Evolutionary conservation across 1,284 basidiomycete species (phyloP).

Genomic region (Ustilago bromivora): DNA sequence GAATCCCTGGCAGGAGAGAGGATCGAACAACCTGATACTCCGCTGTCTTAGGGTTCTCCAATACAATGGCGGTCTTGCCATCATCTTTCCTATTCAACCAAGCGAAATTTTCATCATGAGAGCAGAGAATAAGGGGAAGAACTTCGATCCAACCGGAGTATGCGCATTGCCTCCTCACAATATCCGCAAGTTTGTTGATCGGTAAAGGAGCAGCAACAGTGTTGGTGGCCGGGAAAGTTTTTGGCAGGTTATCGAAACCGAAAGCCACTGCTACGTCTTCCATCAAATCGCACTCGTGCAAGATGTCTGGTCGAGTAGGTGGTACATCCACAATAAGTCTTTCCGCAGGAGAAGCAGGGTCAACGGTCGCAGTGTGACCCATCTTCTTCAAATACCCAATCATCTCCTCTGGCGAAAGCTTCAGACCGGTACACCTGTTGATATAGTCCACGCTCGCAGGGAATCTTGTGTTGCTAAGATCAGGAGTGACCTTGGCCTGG

Average conservation of each 20-base stretch:
- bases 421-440: conserved; percentile 92
- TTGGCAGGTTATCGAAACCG: conserved; percentile 95
- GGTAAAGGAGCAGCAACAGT: conserved; percentile 93
- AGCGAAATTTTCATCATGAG: conserved; percentile 96
- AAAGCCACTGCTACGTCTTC: conserved; percentile 98
- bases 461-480: conserved; percentile 80
- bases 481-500: conserved; percentile 80
- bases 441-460: conserved; percentile 88
- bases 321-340: conserved; percentile 84
- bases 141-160: conserved; percentile 96
- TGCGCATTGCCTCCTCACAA: conserved; percentile 90
- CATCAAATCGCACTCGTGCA: conserved; percentile 98
- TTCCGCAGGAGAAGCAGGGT: conserved; percentile 71
- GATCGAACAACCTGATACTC: conserved; percentile 99
- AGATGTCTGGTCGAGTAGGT: conserved; percentile 91
- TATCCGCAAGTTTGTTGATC: conserved; percentile 89
- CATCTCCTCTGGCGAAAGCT: conserved; percentile 76
- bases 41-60: conserved; percentile 95
- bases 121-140: conserved; percentile 94
- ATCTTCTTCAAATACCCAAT: conserved; percentile 80
- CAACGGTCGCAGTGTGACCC: conserved; percentile 70
- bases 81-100: conserved; percentile 89
- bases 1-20: conserved; percentile 90
- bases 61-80: conserved; percentile 83
- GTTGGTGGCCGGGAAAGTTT: conserved; percentile 91